Evolutionary conservation across 2,329 filamentous ascomycete species (phyloP).

Genomic region (Alternaria consortialis): DNA sequence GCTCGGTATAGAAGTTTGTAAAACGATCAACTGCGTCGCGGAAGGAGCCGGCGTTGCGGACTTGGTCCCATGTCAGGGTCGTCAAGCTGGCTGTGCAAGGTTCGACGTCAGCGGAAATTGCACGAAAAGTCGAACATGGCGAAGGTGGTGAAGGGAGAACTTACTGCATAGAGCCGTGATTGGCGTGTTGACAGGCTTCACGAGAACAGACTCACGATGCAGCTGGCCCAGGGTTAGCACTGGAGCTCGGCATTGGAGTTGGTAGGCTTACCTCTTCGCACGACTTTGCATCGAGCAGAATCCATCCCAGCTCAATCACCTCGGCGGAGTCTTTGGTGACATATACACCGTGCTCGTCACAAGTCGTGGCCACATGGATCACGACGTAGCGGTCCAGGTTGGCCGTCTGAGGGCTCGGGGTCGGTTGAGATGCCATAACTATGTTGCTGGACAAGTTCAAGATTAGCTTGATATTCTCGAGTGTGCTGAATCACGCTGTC

Average conservation of each 20-base stretch:
- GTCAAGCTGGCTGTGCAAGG: conserved; percentile 82
- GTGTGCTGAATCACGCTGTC: conserved; percentile 13
- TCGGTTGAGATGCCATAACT: conserved; percentile 40
- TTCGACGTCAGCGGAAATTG: conserved; percentile 19
- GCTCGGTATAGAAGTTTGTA: conserved; percentile 90
- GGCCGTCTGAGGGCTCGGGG: conserved; percentile 44
- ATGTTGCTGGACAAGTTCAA: conserved; percentile 4
- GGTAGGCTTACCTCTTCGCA: conserved; percentile 78
- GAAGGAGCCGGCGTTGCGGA: conserved; percentile 96
- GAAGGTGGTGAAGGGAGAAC: conserved; percentile 46
- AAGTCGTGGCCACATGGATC: conserved; percentile 98
- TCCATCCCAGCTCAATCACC: conserved; percentile 99
- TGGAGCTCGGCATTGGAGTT: conserved; percentile 3
- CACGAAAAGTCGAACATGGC: neutral
- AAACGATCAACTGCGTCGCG: conserved; percentile 96
- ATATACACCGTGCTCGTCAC: conserved; percentile 98
- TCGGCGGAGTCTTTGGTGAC: conserved; percentile 99
- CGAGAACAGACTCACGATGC: conserved; percentile 92
- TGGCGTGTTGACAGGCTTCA: conserved; percentile 98
- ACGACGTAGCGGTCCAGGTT: conserved; percentile 93
- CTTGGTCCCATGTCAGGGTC: conserved; percentile 98
- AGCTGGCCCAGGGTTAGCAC: conserved; percentile 66
- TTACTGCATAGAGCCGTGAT: conserved; percentile 99
- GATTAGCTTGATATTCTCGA: conserved; percentile 14
- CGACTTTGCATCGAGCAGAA: conserved; percentile 88